Evolutionary conservation across 2,329 filamentous ascomycete species (phyloP).

Genomic region (Alternaria metachromatica): DNA sequence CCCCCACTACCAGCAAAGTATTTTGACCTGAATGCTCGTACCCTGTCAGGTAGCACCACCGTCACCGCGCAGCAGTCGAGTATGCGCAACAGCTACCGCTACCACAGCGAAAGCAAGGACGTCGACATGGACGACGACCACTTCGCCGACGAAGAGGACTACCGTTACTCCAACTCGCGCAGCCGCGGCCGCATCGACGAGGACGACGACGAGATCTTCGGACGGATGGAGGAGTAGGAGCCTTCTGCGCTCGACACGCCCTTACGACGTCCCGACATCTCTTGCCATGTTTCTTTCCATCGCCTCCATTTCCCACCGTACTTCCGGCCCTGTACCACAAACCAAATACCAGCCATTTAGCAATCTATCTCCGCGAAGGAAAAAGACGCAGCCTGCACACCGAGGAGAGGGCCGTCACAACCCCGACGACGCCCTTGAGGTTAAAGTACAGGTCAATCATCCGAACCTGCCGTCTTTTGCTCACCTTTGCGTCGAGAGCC

Average conservation of each 20-base stretch:
- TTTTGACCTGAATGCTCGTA: constrained; percentile 61
- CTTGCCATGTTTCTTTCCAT: constrained; percentile 6
- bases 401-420: constrained; percentile 50
- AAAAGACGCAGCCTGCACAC: constrained; percentile 42
- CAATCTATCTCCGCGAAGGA: constrained; percentile 47
- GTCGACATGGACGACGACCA: constrained; percentile 64
- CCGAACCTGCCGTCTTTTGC: constrained; percentile 17
- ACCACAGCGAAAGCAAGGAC: constrained; percentile 53
- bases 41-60: constrained; percentile 65
- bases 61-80: constrained; percentile 64
- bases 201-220: constrained; percentile 95
- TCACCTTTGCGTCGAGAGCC: constrained; percentile 45
- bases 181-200: constrained; percentile 74
- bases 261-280: constrained; percentile 15
- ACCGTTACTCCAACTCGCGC: constrained; percentile 52
- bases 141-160: constrained; percentile 71
- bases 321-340: constrained; percentile 46
- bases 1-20: constrained; percentile 85
- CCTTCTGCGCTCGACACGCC: not conserved
- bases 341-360: constrained; percentile 40
- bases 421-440: constrained; percentile 44
- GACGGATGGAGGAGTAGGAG: constrained; percentile 81
- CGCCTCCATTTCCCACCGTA: constrained; percentile 10
- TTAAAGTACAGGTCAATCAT: constrained; percentile 48
- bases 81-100: constrained; percentile 67